phyloP scores from a whole-genome alignment of 345 rosid genomes.

The Arabidopsis suecica region DNA sequence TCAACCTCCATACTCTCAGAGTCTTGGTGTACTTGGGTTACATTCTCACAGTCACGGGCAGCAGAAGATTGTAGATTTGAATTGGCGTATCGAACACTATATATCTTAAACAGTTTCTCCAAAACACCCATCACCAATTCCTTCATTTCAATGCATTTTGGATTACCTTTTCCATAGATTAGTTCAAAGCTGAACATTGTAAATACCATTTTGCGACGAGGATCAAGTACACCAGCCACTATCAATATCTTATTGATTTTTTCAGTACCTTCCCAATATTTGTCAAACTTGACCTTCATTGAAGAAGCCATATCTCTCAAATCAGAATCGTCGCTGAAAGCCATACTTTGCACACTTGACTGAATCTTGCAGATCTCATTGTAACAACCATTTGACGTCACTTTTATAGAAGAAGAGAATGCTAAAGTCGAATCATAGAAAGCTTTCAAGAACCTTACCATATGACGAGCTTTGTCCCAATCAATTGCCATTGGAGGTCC shows the following conservation, averaged over 20 bases:
- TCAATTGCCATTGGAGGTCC: neutral
- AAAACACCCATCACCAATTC: neutral
- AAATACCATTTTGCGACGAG: neutral
- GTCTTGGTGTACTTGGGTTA: no score
- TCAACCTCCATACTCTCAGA: neutral
- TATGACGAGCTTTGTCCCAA: neutral
- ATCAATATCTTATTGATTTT: constrained; percentile 24
- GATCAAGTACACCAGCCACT: neutral
- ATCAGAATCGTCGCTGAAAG: neutral
- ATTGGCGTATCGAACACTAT: neutral
- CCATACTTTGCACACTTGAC: neutral
- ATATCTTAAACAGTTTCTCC: neutral
- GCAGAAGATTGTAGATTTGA: neutral
- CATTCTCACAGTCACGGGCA: neutral
- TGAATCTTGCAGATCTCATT: neutral
- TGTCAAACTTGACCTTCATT: neutral
- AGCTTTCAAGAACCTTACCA: neutral
- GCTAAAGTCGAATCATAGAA: neutral
- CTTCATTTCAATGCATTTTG: neutral
- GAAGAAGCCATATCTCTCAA: constrained; percentile 1
- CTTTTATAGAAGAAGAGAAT: neutral
- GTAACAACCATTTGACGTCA: neutral
- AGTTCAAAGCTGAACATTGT: neutral
- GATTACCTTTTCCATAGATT: constrained; percentile 10
- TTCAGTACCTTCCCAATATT: neutral